A percentile compares a stretch with the other conserved stretches of the same genome.
phyloP scores from a whole-genome alignment of 106 monocot species.

The Platanthera zijinensis region DNA sequence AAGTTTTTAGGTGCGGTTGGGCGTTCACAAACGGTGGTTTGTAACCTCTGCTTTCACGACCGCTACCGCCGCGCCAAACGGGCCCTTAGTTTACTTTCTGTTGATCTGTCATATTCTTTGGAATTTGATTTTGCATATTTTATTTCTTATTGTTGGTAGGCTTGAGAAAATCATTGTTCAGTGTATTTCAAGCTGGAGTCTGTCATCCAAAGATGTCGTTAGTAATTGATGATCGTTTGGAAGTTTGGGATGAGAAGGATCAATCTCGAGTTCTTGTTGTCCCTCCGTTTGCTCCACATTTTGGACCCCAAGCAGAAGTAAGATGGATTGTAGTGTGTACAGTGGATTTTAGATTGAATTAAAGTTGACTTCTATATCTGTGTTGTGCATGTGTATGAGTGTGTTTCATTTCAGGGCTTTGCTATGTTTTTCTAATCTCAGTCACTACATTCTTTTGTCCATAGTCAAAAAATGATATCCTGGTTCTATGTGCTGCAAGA shows the following conservation, averaged over 20 bases:
- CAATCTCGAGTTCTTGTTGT: conserved; percentile 97
- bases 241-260: conserved; percentile 99
- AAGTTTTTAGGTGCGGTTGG: too few species aligned
- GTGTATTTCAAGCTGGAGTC: conserved; percentile 82
- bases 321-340: not conserved
- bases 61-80: too few species aligned
- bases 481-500: conserved; percentile 94
- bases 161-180: conserved; percentile 72
- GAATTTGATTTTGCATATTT: not conserved
- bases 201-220: conserved; percentile 94
- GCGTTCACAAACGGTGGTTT: too few species aligned
- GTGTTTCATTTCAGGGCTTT: not conserved
- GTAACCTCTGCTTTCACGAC: too few species aligned
- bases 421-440: not conserved
- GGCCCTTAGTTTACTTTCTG: not conserved
- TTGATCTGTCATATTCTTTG: not conserved
- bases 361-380: not conserved
- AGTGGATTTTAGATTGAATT: not conserved
- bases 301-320: conserved; percentile 99
- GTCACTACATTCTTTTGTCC: not conserved
- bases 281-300: conserved; percentile 95
- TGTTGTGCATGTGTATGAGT: too few species aligned
- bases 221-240: conserved; percentile 92
- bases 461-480: conserved; percentile 69
- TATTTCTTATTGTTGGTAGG: conserved; percentile 35